Percentiles rank a stretch among this genome's conserved stretches.
Conservation (phyloP, 2,329 filamentous ascomycete genomes). For the Pseudogymnoascus sp. region DNA sequence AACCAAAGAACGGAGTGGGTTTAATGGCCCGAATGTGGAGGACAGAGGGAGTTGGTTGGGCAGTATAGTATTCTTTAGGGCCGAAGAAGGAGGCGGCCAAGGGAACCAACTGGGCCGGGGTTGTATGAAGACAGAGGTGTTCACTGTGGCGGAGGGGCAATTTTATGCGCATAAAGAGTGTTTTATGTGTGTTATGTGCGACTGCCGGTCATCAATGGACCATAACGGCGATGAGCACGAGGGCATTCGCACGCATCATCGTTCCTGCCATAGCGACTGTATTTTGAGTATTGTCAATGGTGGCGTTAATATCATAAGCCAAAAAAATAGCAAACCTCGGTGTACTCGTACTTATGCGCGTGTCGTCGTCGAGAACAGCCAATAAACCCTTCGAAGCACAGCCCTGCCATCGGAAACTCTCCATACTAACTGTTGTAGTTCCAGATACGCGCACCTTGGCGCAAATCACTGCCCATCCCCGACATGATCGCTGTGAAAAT, state of each 20-base stretch:
- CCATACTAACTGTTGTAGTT: not conserved
- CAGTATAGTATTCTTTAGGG: not conserved
- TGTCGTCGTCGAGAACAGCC: not conserved
- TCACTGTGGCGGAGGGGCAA: not conserved
- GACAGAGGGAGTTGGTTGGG: not conserved
- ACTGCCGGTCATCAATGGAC: not conserved
- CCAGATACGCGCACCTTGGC: slow-evolving; percentile 5
- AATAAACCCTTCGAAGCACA: not conserved
- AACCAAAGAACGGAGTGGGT: not conserved
- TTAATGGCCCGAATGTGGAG: not conserved
- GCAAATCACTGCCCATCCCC: not conserved
- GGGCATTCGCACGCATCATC: not conserved
- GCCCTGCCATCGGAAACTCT: not conserved
- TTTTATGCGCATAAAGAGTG: slow-evolving; percentile 1
- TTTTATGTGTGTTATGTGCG: slow-evolving; percentile 3
- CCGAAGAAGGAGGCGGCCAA: not conserved
- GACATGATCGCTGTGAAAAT: not conserved
- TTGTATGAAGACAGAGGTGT: not conserved
- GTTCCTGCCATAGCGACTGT: not conserved
- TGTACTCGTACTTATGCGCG: not conserved
- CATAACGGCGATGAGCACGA: not conserved
- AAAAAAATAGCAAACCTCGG: not conserved
- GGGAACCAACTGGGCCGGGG: not conserved
- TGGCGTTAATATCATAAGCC: not conserved
- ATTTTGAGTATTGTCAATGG: not conserved